These are phyloP conservation scores for Pleurotus citrinopileatus DNA, from an alignment of 768 basidiomycete genomes.

Conservation along the genomic window DNA sequence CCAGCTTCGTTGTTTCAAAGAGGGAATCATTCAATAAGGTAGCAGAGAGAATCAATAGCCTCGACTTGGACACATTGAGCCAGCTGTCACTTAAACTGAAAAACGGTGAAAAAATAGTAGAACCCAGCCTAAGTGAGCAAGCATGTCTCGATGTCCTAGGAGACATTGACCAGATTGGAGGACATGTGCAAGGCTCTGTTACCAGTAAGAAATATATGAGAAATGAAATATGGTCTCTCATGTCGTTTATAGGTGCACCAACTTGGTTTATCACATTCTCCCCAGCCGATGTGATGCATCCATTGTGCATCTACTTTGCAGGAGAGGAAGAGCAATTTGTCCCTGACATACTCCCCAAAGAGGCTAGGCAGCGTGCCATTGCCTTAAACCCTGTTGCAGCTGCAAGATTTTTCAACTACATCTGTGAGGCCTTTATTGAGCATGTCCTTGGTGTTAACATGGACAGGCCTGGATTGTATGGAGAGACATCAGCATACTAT, in stretches of 20 bases:
- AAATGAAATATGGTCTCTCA: constrained; percentile 22
- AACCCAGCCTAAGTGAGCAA: constrained; percentile 18
- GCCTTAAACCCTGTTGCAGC: constrained; percentile 24
- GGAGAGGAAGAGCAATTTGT: constrained; percentile 15
- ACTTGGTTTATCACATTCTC: constrained; percentile 27
- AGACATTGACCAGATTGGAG: constrained; percentile 20
- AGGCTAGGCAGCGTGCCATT: constrained; percentile 14
- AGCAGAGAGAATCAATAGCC: constrained; percentile 10
- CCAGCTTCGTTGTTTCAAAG: constrained; percentile 20
- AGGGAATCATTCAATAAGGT: constrained; percentile 17
- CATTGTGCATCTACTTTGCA: constrained; percentile 29
- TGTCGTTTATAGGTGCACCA: constrained; percentile 19
- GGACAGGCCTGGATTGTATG: constrained; percentile 23
- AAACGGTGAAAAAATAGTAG: constrained; percentile 15
- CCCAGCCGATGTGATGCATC: constrained; percentile 27
- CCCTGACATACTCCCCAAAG: constrained; percentile 2
- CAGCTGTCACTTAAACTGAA: constrained; percentile 7
- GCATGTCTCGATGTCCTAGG: constrained; percentile 17
- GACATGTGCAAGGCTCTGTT: constrained; percentile 18
- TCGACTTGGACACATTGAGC: constrained; percentile 13
- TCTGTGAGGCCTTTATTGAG: constrained; percentile 21
- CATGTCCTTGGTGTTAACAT: constrained; percentile 20
- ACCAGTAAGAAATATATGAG: constrained; percentile 21
- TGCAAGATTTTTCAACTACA: constrained; percentile 25
- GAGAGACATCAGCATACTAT: constrained; percentile 27